Percentiles rank a stretch among this genome's conserved stretches.
phyloP scores from a whole-genome alignment of 2,329 filamentous ascomycete species.

The Tolypocladium tundrense region DNA sequence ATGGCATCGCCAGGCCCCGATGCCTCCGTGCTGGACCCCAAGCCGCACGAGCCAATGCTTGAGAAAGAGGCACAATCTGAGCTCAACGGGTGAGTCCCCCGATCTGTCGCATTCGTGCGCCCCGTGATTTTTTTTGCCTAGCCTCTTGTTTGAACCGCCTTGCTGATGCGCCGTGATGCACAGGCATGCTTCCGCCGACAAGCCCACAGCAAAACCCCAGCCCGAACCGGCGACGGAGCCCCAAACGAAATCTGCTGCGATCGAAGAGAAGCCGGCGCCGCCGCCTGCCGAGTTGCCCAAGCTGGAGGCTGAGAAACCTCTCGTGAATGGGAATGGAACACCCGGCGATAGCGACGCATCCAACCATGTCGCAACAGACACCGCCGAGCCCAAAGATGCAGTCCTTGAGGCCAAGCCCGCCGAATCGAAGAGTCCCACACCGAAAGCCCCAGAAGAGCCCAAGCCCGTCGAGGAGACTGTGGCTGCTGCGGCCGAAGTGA shows the following conservation, averaged over 20 bases:
- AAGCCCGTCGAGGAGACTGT: background rate
- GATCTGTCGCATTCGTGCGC: slow-evolving; percentile 1
- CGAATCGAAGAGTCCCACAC: background rate
- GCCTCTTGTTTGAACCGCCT: background rate
- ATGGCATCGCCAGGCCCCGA: slow-evolving; percentile 41
- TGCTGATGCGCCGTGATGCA: slow-evolving; percentile 12
- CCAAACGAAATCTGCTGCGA: slow-evolving; percentile 4
- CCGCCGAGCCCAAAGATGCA: background rate
- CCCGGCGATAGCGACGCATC: background rate
- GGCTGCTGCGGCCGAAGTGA: background rate
- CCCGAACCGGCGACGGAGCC: slow-evolving; percentile 6
- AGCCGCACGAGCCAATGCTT: slow-evolving; percentile 25
- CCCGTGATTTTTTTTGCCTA: background rate
- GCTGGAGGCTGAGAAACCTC: slow-evolving; percentile 4
- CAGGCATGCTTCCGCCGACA: slow-evolving; percentile 3
- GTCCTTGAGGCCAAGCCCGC: background rate
- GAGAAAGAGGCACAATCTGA: slow-evolving; percentile 21
- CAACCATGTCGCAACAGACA: slow-evolving; percentile 3
- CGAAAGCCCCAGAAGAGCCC: slow-evolving; percentile 1
- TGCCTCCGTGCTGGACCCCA: slow-evolving; percentile 33
- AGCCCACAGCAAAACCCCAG: slow-evolving; percentile 3
- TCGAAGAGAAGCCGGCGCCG: background rate
- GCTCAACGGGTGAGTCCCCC: slow-evolving; percentile 26
- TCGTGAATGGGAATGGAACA: slow-evolving; percentile 9
- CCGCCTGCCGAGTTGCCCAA: background rate